Evolutionary conservation across 2,329 filamentous ascomycete genomes (phyloP).

Genomic region (Fusarium poae): DNA sequence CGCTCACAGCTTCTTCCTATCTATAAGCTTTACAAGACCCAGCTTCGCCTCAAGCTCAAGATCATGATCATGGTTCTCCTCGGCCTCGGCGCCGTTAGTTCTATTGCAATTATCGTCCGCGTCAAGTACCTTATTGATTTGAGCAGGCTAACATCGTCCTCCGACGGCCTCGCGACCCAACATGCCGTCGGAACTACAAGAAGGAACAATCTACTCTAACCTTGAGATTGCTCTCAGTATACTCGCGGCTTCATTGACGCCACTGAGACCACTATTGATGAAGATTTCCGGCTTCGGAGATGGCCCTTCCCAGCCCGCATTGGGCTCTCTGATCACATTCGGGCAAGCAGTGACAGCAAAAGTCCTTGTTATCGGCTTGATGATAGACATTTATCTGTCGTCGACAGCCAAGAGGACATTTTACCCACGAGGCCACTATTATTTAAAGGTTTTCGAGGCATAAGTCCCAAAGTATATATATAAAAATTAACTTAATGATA

Average conservation of each 20-base stretch:
- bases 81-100: constrained; percentile 7
- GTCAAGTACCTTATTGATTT: constrained; percentile 9
- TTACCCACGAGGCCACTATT: too few relatives aligned
- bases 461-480: too few relatives aligned
- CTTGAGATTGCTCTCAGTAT: background rate
- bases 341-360: background rate
- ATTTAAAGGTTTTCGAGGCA: too few relatives aligned
- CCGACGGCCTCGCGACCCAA: background rate
- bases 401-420: constrained; percentile 19
- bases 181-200: background rate
- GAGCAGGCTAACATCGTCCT: background rate
- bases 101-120: constrained; percentile 19
- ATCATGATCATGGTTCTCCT: constrained; percentile 20
- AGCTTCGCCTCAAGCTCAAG: constrained; percentile 14
- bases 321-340: background rate
- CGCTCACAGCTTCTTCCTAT: constrained; percentile 3
- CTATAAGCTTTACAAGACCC: constrained; percentile 16
- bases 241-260: constrained; percentile 6
- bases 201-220: background rate
- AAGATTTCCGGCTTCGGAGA: constrained; percentile 13
- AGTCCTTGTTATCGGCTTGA: constrained; percentile 7
- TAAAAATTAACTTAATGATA: too few relatives aligned
- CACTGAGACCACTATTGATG: constrained; percentile 18
- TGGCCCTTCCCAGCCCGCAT: background rate
- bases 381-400: constrained; percentile 7